Conservation (phyloP, 2,329 filamentous ascomycete species). For the Blumeriella jaapii region DNA sequence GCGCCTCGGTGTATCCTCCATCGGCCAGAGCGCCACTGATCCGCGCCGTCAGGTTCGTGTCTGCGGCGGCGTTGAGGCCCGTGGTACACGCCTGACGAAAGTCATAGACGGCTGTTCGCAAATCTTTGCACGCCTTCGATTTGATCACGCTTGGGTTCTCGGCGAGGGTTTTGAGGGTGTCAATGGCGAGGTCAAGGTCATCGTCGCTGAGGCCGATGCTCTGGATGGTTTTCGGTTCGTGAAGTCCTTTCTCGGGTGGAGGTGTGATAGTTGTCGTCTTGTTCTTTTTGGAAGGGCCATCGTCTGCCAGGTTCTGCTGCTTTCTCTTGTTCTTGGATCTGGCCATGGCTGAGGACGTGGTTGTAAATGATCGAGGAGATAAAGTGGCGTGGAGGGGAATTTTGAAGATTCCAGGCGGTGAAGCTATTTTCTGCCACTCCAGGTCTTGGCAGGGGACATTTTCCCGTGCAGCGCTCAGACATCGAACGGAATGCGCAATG, state of each 20-base stretch:
- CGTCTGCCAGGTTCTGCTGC: slow-evolving; percentile 31
- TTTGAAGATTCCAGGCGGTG: not conserved
- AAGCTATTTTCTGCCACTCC: no score
- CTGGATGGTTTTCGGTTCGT: slow-evolving; percentile 39
- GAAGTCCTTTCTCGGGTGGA: slow-evolving; percentile 26
- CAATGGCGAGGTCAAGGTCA: slow-evolving; percentile 55
- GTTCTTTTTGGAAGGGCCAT: slow-evolving; percentile 29
- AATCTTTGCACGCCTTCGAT: slow-evolving; percentile 54
- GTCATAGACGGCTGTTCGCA: slow-evolving; percentile 55
- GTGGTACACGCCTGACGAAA: slow-evolving; percentile 60
- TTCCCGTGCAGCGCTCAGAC: no score
- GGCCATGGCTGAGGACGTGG: slow-evolving; percentile 29
- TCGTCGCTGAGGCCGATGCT: slow-evolving; percentile 51
- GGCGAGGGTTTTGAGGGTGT: slow-evolving; percentile 48
- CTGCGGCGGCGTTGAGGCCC: slow-evolving; percentile 46
- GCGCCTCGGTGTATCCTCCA: slow-evolving; percentile 53
- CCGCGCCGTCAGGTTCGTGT: slow-evolving; percentile 52
- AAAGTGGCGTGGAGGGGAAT: not conserved
- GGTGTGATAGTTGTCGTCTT: slow-evolving; percentile 30
- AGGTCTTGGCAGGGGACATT: no score
- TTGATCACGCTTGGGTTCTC: slow-evolving; percentile 53
- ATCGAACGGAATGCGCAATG: no score
- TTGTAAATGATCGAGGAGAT: not conserved
- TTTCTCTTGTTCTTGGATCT: slow-evolving; percentile 37
- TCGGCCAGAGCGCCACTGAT: slow-evolving; percentile 56